Base-by-base conservation (phyloP, 345 rosid genomes). In the Populus simonii region DNA sequence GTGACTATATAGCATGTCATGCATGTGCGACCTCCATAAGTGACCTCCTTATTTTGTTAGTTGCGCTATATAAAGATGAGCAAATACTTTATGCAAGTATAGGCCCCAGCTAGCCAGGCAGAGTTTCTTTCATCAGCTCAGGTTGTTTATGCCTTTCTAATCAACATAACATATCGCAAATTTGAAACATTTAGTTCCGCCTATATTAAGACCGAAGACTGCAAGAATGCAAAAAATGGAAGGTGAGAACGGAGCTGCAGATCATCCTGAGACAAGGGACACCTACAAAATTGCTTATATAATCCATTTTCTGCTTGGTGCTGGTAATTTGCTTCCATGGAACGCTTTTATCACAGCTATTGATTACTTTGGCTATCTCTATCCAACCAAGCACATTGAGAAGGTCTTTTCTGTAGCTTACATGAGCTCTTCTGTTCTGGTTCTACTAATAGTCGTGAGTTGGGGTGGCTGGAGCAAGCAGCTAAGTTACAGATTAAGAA, bases 261-360 rank as follows among this genome's bases (percentile, higher is more conserved):
- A 74, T 71, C 87, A 84, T 76, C 70, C 83, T 20, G 88, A 83
- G 83, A 85, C 88, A 67, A 88, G 80, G 83, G 98, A 93, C 83
- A 74, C 89, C 68, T 93, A 75, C 86, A 91, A 79, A 84, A 77
- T 89, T 38, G 97, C 96, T 47, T 95, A 93, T 76, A 78, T 88
- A 75, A 89, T 93, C 80, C 96, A 95, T 85, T 93, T 92, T 89
- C 80, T 95, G 80, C 90, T 95, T 45, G 99, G 99, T 66, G 96
- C 93, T 22, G 98, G 97, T 49, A 93, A 92, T 86, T 87, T 95
- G 81, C 94, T 92, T 79, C 99, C 99, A 2, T 95, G 99, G 98
- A 95, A 95, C 79, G 89, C 94, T 75, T 92, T 90, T 63, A 95
- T 95, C 85, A 95, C 94, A 1, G 98, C 97, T 22, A 88, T 90